Percentiles rank a stretch among this genome's conserved stretches.
phyloP scores from a whole-genome alignment of 2,329 filamentous ascomycete species.

The Aotearoamyces nothofagi region DNA sequence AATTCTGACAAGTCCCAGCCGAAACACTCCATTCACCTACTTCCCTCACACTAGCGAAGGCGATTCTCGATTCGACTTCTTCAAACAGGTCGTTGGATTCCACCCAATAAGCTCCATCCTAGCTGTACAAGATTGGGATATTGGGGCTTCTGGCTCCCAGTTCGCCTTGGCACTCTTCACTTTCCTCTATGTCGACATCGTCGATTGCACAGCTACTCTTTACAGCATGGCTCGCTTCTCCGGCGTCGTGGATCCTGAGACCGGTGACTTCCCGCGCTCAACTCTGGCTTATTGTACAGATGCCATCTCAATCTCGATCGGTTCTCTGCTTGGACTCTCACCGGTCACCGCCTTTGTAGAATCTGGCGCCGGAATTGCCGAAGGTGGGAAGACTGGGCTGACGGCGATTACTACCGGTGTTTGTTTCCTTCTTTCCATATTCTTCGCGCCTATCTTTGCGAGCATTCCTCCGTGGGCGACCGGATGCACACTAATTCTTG shows the following conservation, averaged over 20 bases:
- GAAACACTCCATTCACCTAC: slow-evolving; percentile 54
- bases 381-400: slow-evolving; percentile 58
- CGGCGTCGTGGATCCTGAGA: slow-evolving; percentile 44
- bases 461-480: slow-evolving; percentile 69
- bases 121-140: slow-evolving; percentile 50
- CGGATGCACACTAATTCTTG: slow-evolving; percentile 55
- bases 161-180: slow-evolving; percentile 61
- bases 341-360: slow-evolving; percentile 66
- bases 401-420: slow-evolving; percentile 55
- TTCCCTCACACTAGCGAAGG: slow-evolving; percentile 53
- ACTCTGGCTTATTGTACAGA: slow-evolving; percentile 66
- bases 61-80: slow-evolving; percentile 52
- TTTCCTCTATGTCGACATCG: slow-evolving; percentile 67
- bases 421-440: slow-evolving; percentile 57
- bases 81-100: slow-evolving; percentile 57
- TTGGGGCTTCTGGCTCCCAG: slow-evolving; percentile 33
- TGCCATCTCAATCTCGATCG: slow-evolving; percentile 55
- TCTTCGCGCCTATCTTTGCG: slow-evolving; percentile 64
- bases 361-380: slow-evolving; percentile 60
- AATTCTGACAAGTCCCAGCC: slow-evolving; percentile 22
- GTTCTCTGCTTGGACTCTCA: slow-evolving; percentile 52
- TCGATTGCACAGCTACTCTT: slow-evolving; percentile 62
- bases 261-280: slow-evolving; percentile 74
- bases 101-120: slow-evolving; percentile 52
- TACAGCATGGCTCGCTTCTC: slow-evolving; percentile 74